These are phyloP conservation scores for Coniochaeta ligniaria DNA, from an alignment of 2,329 filamentous ascomycete species.

Conservation along the genomic window DNA sequence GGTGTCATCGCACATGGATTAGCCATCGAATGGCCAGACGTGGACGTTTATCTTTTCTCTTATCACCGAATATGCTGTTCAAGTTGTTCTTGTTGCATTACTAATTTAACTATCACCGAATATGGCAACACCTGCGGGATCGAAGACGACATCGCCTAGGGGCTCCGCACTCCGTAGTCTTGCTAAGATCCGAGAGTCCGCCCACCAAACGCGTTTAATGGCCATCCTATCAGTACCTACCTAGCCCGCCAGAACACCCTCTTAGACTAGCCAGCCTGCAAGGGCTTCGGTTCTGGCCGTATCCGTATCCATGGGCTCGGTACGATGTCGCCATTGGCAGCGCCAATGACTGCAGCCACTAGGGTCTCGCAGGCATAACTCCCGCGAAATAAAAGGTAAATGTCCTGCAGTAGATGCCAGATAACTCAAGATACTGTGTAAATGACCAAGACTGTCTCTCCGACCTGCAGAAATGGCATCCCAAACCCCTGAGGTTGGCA, in stretches of 20 bases:
- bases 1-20: background rate
- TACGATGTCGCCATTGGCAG: background rate
- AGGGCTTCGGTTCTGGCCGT: background rate
- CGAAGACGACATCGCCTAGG: background rate
- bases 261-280: no score
- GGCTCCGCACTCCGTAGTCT: no score
- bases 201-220: no score
- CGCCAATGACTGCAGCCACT: background rate
- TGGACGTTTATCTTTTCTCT: background rate
- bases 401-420: background rate
- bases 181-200: no score
- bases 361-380: background rate
- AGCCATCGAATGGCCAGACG: background rate
- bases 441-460: background rate
- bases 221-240: no score
- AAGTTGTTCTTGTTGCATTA: no score
- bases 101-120: no score
- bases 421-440: background rate
- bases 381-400: background rate
- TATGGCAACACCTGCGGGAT: background rate
- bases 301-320: background rate
- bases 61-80: no score
- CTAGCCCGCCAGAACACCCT: no score
- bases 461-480: slow-evolving; percentile 1
- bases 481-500: background rate